Conservation (phyloP, 495 filamentous ascomycete genomes). For the Penicillium coffeae region DNA sequence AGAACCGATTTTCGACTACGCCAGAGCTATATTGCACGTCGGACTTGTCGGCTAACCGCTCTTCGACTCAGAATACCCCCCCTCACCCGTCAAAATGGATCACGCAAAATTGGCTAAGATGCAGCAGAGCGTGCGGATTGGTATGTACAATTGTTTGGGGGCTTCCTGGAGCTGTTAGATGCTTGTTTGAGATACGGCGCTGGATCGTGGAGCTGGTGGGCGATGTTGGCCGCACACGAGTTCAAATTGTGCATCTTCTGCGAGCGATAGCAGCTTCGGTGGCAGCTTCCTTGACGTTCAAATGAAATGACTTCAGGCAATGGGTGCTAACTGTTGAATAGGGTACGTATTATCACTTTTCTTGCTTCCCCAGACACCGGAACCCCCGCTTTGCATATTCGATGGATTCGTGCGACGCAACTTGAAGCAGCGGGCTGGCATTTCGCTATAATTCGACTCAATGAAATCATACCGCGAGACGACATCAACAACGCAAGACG, state of each 20-base stretch:
- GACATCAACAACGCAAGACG: too few relatives aligned
- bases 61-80: slow-evolving; percentile 18
- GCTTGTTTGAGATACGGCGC: slow-evolving; percentile 2
- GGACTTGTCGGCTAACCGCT: slow-evolving; percentile 13
- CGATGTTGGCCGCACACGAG: background rate
- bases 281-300: background rate
- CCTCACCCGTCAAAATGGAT: slow-evolving; percentile 48
- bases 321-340: slow-evolving; percentile 5
- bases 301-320: background rate
- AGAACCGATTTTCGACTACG: background rate
- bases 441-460: too few relatives aligned
- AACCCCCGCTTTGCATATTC: slow-evolving; percentile 4
- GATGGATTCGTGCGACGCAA: slow-evolving; percentile 8
- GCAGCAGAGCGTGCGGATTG: slow-evolving; percentile 55
- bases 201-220: slow-evolving; percentile 1
- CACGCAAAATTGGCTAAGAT: slow-evolving; percentile 55
- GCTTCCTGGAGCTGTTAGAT: slow-evolving; percentile 6
- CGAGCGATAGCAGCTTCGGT: background rate
- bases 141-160: slow-evolving; percentile 30
- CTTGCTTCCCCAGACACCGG: background rate
- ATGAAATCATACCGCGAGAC: too few relatives aligned
- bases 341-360: slow-evolving; percentile 29
- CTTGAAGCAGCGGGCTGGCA: too few relatives aligned
- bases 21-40: background rate
- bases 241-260: background rate